Evolutionary conservation across 78 protist genomes (phyloP), one percentile per base, ranked within the genome.

Genomic region (Dictyostelium capitatum): DNA sequence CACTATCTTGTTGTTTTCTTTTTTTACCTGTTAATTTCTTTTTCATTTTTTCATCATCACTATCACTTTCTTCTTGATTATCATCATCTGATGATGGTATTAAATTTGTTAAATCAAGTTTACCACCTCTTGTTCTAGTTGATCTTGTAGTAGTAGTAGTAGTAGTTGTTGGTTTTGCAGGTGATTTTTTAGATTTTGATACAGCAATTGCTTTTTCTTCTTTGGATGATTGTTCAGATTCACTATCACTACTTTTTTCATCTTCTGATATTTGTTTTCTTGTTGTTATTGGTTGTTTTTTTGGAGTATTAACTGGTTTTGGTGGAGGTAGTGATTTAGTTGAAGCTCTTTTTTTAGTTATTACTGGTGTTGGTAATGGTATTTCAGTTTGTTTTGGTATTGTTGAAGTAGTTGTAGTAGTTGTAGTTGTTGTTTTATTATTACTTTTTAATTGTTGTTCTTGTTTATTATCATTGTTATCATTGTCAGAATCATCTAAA

Each of bases 1-100:
- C 92, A 85, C 67, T 48, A 75, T 85, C 92, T 25, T 85, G 83
- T 47, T 53, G 56, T 56, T 84, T 84, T 62, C 92, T 85, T 32
- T 85, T 85, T 17, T 46, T 75, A 9, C 47, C 70, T 4, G 17
- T 53, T 7, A 43, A 25, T 73, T 82, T 82, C n/a, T 54, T 83
- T 17, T 17, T 73, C 47, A 56, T 51, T 32, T 67, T 67, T 32
- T 32, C 75, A 32, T 32, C 75, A 15, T 67, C 75, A 14, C 15
- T 51, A 9, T 67, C 75, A 32, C 41, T 32, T 12, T 51, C 56
- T 51, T 14, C 15, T 51, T 51, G n/a, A n/a, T n/a, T 4, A 1
- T 51, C n/a, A n/a, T 62, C 70, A 25, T 30, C n/a, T 62, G 70
- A 62, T 25, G 28, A 62, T 62, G 70, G 28, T 11, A 25, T 32